phyloP scores from a whole-genome alignment of 768 basidiomycete species.

The Lactarius psammicola region DNA sequence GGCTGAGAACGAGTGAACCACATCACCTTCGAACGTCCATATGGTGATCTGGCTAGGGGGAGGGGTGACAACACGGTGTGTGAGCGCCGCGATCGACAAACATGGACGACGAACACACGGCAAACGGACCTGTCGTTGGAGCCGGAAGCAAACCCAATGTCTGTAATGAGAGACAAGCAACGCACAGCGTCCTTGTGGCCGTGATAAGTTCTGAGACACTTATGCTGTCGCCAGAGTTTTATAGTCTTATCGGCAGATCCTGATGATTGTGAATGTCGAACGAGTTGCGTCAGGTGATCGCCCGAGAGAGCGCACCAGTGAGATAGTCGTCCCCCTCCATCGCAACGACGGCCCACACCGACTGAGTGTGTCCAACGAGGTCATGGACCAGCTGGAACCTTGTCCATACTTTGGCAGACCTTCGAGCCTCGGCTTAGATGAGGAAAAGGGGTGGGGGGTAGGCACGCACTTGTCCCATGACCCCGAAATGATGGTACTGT shows the following conservation, averaged over 20 bases:
- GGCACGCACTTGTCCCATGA: slow-evolving; percentile 90
- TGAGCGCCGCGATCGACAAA: slow-evolving; percentile 16
- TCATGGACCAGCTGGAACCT: slow-evolving; percentile 69
- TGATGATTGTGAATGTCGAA: slow-evolving; percentile 32
- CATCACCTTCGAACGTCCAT: slow-evolving; percentile 83
- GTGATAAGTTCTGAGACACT: slow-evolving; percentile 67
- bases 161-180: slow-evolving; percentile 72
- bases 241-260: slow-evolving; percentile 96
- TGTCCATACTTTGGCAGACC: slow-evolving; percentile 94
- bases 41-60: slow-evolving; percentile 77
- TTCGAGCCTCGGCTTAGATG: slow-evolving; percentile 35
- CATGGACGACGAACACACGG: slow-evolving; percentile 23
- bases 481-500: slow-evolving; percentile 83
- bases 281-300: neutral
- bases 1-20: slow-evolving; percentile 77
- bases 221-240: slow-evolving; percentile 80
- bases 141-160: slow-evolving; percentile 92
- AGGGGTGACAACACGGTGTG: slow-evolving; percentile 6
- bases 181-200: slow-evolving; percentile 94
- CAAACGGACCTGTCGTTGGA: slow-evolving; percentile 82
- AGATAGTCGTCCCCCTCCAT: slow-evolving; percentile 73
- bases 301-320: slow-evolving; percentile 56
- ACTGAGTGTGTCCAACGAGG: slow-evolving; percentile 82
- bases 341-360: slow-evolving; percentile 91
- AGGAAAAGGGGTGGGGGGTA: neutral